phyloP scores from a whole-genome alignment of 2,329 filamentous ascomycete species.

The Trichoderma atrobrunneum region DNA sequence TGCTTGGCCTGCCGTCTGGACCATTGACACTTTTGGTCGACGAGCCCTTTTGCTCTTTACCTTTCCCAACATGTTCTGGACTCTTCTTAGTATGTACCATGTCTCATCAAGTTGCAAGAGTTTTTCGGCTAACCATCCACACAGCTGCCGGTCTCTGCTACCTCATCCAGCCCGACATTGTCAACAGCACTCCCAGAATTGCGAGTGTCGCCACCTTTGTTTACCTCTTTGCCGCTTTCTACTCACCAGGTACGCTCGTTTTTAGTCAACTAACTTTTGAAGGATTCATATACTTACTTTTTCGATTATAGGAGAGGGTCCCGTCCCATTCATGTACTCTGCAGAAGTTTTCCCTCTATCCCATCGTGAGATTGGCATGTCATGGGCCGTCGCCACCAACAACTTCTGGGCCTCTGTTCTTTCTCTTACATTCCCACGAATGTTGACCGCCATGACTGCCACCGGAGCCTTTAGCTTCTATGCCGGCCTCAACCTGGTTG shows the following conservation, averaged over 20 bases:
- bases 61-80: slow-evolving; percentile 63
- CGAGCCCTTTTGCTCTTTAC: slow-evolving; percentile 59
- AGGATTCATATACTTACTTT: too few relatives aligned
- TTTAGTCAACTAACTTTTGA: too few relatives aligned
- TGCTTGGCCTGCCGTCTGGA: slow-evolving; percentile 60
- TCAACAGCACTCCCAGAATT: slow-evolving; percentile 43
- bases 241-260: too few relatives aligned
- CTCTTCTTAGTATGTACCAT: slow-evolving; percentile 40
- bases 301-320: too few relatives aligned
- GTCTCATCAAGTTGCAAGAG: not conserved
- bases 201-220: slow-evolving; percentile 57
- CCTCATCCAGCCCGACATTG: slow-evolving; percentile 29
- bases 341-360: slow-evolving; percentile 66
- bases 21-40: slow-evolving; percentile 63
- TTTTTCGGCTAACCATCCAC: not conserved
- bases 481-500: slow-evolving; percentile 44
- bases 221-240: slow-evolving; percentile 62
- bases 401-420: slow-evolving; percentile 45
- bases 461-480: slow-evolving; percentile 40
- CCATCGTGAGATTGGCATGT: slow-evolving; percentile 66
- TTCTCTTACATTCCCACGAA: slow-evolving; percentile 53
- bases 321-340: slow-evolving; percentile 62
- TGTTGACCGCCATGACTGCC: slow-evolving; percentile 33
- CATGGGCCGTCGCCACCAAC: slow-evolving; percentile 51
- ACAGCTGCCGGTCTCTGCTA: slow-evolving; percentile 36